A percentile compares a stretch with the other conserved stretches of the same genome.
Conservation (phyloP, 371 early-diverging fungal species). For the Gilbertella persicaria region DNA sequence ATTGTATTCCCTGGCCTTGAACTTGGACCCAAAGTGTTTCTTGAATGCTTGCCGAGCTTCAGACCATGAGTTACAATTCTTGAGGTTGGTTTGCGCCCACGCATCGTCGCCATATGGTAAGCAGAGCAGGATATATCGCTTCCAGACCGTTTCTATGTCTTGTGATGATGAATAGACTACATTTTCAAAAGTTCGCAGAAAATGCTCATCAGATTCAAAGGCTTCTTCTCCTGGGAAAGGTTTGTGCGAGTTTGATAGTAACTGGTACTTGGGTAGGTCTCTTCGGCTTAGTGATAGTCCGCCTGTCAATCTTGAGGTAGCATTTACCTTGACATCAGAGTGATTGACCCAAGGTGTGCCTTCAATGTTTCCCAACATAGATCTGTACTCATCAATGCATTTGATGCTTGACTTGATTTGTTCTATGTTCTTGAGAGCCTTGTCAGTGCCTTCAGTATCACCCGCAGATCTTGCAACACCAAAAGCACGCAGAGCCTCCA, state of each 20-base stretch:
- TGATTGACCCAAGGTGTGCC: too few relatives aligned
- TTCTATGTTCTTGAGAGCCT: too few relatives aligned
- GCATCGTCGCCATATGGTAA: neutral
- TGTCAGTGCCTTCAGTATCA: too few relatives aligned
- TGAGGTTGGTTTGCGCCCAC: neutral
- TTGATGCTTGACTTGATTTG: too few relatives aligned
- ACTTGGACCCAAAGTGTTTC: neutral
- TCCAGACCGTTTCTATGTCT: neutral
- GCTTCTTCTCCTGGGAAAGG: constrained; percentile 1
- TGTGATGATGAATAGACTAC: neutral
- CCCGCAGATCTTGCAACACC: too few relatives aligned
- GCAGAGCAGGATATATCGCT: neutral
- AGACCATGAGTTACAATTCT: neutral
- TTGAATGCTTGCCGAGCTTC: neutral
- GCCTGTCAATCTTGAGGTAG: too few relatives aligned
- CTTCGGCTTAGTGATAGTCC: neutral
- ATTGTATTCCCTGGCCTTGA: neutral
- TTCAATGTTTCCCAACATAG: too few relatives aligned
- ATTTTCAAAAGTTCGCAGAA: neutral
- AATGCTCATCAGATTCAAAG: constrained; percentile 2
- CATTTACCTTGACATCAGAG: too few relatives aligned
- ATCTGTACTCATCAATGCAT: too few relatives aligned
- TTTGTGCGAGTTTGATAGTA: neutral
- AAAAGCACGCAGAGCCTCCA: too few relatives aligned
- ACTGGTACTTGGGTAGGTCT: constrained; percentile 1